Conservation (phyloP, 345 rosid genomes). For the Eucalyptus albens region DNA sequence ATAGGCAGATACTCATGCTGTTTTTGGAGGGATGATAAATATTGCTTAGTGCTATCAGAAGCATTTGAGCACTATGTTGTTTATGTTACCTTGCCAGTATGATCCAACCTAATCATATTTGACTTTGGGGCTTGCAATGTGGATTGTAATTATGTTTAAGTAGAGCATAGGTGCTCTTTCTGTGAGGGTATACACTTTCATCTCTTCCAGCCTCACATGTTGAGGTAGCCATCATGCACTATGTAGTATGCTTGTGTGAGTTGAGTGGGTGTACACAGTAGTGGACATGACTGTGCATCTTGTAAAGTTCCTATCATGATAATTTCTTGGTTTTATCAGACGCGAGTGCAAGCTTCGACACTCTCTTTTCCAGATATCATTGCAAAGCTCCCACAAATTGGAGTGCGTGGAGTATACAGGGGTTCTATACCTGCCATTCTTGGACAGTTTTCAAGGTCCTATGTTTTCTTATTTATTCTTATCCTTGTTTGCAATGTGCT, state of each 20-base stretch:
- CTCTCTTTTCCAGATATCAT: slow-evolving; percentile 73
- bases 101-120: neutral
- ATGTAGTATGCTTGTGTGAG: neutral
- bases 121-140: neutral
- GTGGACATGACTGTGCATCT: neutral
- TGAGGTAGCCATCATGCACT: neutral
- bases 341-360: slow-evolving; percentile 95
- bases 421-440: slow-evolving; percentile 96
- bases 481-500: neutral
- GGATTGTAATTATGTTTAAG: neutral
- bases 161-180: neutral
- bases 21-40: neutral
- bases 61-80: neutral
- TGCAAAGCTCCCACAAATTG: slow-evolving; percentile 86
- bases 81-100: neutral
- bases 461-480: neutral
- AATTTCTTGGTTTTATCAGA: slow-evolving; percentile 25
- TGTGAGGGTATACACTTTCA: neutral
- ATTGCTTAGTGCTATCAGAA: neutral
- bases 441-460: slow-evolving; percentile 95
- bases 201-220: neutral
- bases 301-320: neutral
- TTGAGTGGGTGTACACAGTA: neutral
- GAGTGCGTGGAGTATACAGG: slow-evolving; percentile 71
- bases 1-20: neutral